Evolutionary conservation across 768 basidiomycete species (phyloP).

Genomic region (Boletus patriciae): DNA sequence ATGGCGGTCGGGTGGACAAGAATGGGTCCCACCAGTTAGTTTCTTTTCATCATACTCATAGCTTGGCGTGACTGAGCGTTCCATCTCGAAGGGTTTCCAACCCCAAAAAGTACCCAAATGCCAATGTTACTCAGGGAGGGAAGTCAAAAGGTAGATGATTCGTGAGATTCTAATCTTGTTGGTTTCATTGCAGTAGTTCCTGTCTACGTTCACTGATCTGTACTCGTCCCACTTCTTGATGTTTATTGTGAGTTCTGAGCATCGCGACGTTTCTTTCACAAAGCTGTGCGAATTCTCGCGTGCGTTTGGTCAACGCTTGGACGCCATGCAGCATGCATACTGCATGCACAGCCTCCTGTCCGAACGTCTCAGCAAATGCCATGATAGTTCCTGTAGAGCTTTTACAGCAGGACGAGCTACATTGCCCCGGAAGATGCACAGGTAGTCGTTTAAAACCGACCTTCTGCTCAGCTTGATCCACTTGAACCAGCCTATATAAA

Average conservation of each 20-base stretch:
- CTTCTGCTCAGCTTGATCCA: no score
- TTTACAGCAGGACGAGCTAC: neutral
- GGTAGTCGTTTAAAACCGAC: neutral
- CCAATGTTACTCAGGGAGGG: no score
- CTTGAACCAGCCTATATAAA: neutral
- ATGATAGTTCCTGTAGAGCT: neutral
- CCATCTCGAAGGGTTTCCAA: neutral
- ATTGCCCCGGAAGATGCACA: neutral
- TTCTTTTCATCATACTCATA: neutral
- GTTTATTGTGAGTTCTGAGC: neutral
- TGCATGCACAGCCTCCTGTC: no score
- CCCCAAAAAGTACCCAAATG: neutral
- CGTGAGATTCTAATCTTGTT: neutral
- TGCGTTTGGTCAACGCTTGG: neutral
- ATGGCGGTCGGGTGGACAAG: neutral
- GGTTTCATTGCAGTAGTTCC: neutral
- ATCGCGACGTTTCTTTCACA: neutral
- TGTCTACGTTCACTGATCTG: neutral
- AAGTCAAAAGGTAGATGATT: neutral
- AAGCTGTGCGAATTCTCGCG: conserved; percentile 1
- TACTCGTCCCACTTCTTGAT: neutral
- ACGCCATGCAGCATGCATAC: neutral
- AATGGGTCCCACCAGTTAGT: neutral
- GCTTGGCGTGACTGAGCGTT: neutral
- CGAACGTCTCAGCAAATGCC: neutral